Conservation (phyloP, 495 filamentous ascomycete species). For the Thermothielavioides terrestris region DNA sequence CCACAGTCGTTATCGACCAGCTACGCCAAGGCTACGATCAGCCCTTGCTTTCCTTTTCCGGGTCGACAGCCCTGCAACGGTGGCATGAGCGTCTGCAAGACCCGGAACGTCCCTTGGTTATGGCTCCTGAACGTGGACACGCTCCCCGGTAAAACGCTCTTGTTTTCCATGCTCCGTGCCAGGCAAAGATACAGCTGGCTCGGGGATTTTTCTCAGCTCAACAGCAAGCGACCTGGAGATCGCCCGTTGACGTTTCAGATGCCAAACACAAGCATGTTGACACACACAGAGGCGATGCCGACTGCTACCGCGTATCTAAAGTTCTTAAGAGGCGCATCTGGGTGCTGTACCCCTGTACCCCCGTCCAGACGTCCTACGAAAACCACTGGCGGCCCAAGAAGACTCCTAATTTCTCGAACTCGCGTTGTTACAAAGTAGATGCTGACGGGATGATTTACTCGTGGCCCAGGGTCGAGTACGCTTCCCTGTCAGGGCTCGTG, state of each 20-base stretch:
- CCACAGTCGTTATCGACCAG: no score
- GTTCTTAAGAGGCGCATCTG: no score
- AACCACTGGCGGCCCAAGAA: no score
- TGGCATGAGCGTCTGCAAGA: not conserved
- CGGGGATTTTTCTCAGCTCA: slow-evolving; percentile 8
- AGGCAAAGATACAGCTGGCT: slow-evolving; percentile 2
- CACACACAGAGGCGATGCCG: not conserved
- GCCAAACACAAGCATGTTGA: slow-evolving; percentile 10
- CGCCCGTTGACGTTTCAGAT: slow-evolving; percentile 15
- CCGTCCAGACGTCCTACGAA: no score
- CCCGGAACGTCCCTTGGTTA: not conserved
- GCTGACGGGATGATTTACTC: not conserved
- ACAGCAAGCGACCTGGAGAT: slow-evolving; percentile 3
- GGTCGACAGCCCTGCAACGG: not conserved
- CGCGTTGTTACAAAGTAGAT: no score
- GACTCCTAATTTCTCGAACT: no score
- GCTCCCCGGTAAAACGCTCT: not conserved
- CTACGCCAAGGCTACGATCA: no score
- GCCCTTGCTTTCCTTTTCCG: no score
- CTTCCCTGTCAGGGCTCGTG: no score
- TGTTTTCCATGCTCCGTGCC: no score
- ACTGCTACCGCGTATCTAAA: no score
- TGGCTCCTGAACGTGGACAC: not conserved
- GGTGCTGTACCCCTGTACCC: no score
- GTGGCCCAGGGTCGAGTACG: not conserved